A percentile compares a stretch with the other conserved stretches of the same genome.
Conservation (phyloP, 768 basidiomycete genomes). For the Coprinellus micaceus region DNA sequence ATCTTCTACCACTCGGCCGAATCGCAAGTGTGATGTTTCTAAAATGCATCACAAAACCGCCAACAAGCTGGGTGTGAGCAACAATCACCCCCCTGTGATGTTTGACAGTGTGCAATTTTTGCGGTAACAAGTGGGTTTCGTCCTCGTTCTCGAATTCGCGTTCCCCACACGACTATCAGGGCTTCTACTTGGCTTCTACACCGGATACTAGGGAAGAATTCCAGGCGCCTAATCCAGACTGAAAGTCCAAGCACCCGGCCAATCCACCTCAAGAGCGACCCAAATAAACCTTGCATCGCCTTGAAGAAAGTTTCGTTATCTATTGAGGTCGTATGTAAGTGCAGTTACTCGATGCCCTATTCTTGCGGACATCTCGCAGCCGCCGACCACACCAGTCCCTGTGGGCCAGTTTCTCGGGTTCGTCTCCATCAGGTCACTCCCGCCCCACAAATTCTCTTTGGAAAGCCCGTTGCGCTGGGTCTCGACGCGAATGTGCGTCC, state of each 20-base stretch:
- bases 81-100: slow-evolving; percentile 1
- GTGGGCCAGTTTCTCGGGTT: neutral
- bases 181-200: too few species aligned
- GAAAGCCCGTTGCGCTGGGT: neutral
- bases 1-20: neutral
- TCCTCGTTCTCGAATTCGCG: neutral
- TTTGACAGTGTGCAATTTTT: neutral
- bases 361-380: too few species aligned
- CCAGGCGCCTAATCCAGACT: too few species aligned
- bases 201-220: neutral
- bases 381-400: neutral
- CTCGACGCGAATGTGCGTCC: neutral
- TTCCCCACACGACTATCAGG: too few species aligned
- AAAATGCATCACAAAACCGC: neutral
- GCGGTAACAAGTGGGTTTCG: neutral
- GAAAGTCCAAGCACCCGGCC: too few species aligned
- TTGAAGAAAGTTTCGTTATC: too few species aligned
- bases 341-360: too few species aligned
- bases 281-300: too few species aligned
- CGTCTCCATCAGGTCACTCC: neutral
- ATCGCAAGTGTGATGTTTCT: neutral
- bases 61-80: neutral
- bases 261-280: too few species aligned
- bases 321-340: too few species aligned
- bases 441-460: slow-evolving; percentile 2